Conservation (phyloP, 345 rosid genomes). For the Iberis pinnata region DNA sequence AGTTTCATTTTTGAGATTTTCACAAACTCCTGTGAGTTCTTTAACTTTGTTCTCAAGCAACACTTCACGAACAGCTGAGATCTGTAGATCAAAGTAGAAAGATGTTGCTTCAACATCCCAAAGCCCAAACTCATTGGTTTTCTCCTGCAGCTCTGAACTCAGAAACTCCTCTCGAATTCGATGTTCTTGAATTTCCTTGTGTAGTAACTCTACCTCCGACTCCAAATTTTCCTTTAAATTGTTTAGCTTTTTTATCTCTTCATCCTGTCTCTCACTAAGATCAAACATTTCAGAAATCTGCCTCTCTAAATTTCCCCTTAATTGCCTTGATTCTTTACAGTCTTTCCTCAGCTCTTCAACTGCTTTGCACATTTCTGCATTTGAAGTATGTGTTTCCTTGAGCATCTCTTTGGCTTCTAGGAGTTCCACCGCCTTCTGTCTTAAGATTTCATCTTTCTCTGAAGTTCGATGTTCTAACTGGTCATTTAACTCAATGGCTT, state of each 20-base stretch:
- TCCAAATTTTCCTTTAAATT: conserved; percentile 46
- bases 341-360: conserved; percentile 56
- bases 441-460: conserved; percentile 46
- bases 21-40: conserved; percentile 46
- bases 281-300: conserved; percentile 35
- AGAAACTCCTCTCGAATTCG: conserved; percentile 54
- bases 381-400: conserved; percentile 41
- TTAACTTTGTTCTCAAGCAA: conserved; percentile 57
- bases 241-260: conserved; percentile 44
- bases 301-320: too few relatives aligned
- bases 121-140: conserved; percentile 61
- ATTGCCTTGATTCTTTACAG: conserved; percentile 39
- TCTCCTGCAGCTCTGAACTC: conserved; percentile 72
- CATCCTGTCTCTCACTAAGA: conserved; percentile 36
- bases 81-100: conserved; percentile 80
- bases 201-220: conserved; percentile 34
- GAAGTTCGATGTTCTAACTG: conserved; percentile 43
- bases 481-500: conserved; percentile 46
- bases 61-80: conserved; percentile 59
- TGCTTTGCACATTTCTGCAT: conserved; percentile 40
- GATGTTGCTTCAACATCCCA: conserved; percentile 91
- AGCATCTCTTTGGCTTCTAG: conserved; percentile 54
- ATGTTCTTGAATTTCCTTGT: conserved; percentile 44
- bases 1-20: conserved; percentile 45
- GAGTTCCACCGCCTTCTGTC: conserved; percentile 47